Base-by-base conservation (phyloP, 768 basidiomycete genomes). In the Agrocybe pediades region DNA sequence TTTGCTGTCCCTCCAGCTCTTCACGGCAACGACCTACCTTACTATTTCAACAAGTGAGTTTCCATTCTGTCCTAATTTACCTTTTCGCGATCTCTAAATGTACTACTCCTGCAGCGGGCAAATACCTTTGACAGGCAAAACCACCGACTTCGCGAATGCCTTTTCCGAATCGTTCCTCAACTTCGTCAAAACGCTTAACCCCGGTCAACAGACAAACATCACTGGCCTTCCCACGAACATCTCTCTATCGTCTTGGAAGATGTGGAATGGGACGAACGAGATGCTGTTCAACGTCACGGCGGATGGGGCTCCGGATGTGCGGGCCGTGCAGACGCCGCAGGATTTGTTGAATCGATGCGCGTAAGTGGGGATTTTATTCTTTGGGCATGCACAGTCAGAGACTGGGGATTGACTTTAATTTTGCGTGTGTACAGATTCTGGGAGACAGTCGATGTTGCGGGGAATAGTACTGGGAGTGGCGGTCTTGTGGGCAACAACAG, bases 201-300 rank as follows among this genome's bases (percentile, higher is more conserved):
- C 33, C 3, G 33, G 33, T 36, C 11, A 36, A 3, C 33, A 36
- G 33, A 36, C n/a, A 36, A 15, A 36, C 33, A 36, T 62, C 8
- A 73, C 71, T 41, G 56, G 46, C 24, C 62, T 67, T 57, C n/a
- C n/a, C n/a, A n/a, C n/a, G n/a, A n/a, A n/a, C n/a, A 36, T 36
- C 11, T 5, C 4, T 5, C 11, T 36, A 13, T 5, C 6, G n/a
- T 6, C 4, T 3, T 36, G 33, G 33, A 11, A 6, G 33, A 4
- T n/a, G 3, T 36, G 33, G 33, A 36, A 13, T 13, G 33, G 33
- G 3, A 36, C 33, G 11, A 36, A 36, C 11, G 33, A 36, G 11
- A 36, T 36, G 3, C 33, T 36, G 33, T 36, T 36, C 33, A 36
- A 36, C 11, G n/a, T n/a, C n/a, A n/a, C n/a, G n/a, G n/a, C n/a